A percentile compares a stretch with the other conserved stretches of the same genome.
Evolutionary conservation across 805 yeast genomes (phyloP).

Genomic region (Nakazawaea molendinolei): DNA sequence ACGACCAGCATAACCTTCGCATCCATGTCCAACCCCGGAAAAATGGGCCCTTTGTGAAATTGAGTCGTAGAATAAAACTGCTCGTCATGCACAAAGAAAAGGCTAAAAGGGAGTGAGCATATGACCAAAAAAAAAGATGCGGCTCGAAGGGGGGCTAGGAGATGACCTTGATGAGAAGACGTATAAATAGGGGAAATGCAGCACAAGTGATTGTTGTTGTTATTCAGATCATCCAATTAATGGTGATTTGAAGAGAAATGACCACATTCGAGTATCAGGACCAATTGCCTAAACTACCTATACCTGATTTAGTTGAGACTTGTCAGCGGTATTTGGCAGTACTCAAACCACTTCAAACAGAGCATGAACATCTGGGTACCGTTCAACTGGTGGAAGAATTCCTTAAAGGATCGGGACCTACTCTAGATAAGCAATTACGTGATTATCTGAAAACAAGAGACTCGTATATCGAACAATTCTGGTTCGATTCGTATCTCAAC

Average conservation of each 20-base stretch:
- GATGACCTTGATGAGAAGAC: too few species aligned
- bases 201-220: not conserved
- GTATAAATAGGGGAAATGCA: too few species aligned
- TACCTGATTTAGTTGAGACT: constrained; percentile 68
- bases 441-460: constrained; percentile 57
- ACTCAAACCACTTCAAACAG: constrained; percentile 77
- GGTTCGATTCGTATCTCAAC: constrained; percentile 86
- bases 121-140: too few species aligned
- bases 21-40: too few species aligned
- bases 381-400: constrained; percentile 49
- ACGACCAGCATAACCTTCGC: too few species aligned
- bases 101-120: too few species aligned
- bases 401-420: constrained; percentile 47
- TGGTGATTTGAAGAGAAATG: constrained; percentile 20
- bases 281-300: constrained; percentile 61
- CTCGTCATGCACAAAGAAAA: too few species aligned
- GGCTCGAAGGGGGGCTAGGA: too few species aligned
- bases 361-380: constrained; percentile 59
- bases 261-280: constrained; percentile 55
- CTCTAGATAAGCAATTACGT: constrained; percentile 56
- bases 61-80: too few species aligned
- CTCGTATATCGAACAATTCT: constrained; percentile 87
- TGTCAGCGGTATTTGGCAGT: constrained; percentile 59
- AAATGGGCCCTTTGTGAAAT: too few species aligned
- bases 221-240: not conserved